phyloP scores from a whole-genome alignment of 2,329 filamentous ascomycete genomes.

The Clarireedia monteithiana region DNA sequence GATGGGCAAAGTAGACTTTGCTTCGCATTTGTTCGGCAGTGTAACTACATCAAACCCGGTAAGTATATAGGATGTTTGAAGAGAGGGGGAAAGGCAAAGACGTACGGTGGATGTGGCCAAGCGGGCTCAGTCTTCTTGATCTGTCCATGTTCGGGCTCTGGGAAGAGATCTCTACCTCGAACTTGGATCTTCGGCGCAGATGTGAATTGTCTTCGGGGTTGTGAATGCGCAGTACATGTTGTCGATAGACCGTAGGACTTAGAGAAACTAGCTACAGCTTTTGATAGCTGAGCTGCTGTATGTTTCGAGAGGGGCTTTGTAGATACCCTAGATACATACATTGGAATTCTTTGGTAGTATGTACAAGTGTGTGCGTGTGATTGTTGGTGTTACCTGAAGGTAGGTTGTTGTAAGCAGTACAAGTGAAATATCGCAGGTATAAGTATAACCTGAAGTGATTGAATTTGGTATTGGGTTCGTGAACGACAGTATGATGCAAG shows the following conservation, averaged over 20 bases:
- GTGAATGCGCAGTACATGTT: slow-evolving; percentile 12
- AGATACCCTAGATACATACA: slow-evolving; percentile 24
- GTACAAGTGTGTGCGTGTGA: background rate
- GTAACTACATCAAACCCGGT: slow-evolving; percentile 42
- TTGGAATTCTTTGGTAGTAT: slow-evolving; percentile 9
- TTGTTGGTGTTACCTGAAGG: background rate
- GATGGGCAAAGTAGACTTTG: slow-evolving; percentile 67
- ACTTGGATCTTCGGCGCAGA: slow-evolving; percentile 22
- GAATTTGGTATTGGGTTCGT: background rate
- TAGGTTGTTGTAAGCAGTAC: background rate
- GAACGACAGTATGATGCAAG: background rate
- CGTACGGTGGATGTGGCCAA: slow-evolving; percentile 44
- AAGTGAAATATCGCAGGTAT: background rate
- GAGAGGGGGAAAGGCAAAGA: background rate
- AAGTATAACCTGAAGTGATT: background rate
- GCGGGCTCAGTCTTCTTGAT: slow-evolving; percentile 57
- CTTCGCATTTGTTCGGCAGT: slow-evolving; percentile 70
- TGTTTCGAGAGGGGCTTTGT: slow-evolving; percentile 20
- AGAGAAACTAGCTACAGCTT: slow-evolving; percentile 20
- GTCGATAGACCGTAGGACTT: slow-evolving; percentile 15
- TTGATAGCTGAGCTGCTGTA: slow-evolving; percentile 23
- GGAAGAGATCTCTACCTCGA: slow-evolving; percentile 24
- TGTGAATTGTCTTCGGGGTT: slow-evolving; percentile 22
- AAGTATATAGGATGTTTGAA: background rate
- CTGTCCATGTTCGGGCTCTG: slow-evolving; percentile 23